phyloP scores from a whole-genome alignment of 179 eudicot genomes.

The Silene coronaria region DNA sequence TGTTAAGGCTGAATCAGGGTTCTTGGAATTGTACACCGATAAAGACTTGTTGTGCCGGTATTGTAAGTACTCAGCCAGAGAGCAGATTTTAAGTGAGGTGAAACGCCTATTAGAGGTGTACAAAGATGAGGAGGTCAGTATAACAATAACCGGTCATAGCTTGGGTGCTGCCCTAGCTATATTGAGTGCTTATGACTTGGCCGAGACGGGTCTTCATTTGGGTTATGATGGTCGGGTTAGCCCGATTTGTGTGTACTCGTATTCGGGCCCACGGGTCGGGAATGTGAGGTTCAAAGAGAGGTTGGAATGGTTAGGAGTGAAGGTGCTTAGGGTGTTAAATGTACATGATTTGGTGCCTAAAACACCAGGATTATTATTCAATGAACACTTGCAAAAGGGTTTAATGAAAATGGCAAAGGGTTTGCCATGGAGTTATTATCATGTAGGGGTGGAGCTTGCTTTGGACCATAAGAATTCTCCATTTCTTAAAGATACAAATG shows the following conservation, averaged over 20 bases:
- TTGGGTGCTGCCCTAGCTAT: conserved; percentile 40
- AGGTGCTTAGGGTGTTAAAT: conserved; percentile 40
- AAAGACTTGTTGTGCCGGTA: conserved; percentile 39
- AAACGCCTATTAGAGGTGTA: conserved; percentile 25
- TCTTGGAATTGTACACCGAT: conserved; percentile 52
- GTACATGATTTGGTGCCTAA: conserved; percentile 38
- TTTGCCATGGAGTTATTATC: conserved; percentile 40
- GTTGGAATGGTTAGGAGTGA: conserved; percentile 41
- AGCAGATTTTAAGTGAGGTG: conserved; percentile 40
- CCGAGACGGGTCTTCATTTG: conserved; percentile 39
- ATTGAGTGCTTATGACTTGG: conserved; percentile 37
- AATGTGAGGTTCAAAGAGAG: conserved; percentile 40
- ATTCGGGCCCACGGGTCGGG: conserved; percentile 42
- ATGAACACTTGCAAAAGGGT: conserved; percentile 23
- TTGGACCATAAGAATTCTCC: conserved; percentile 42
- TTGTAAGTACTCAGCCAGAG: conserved; percentile 47
- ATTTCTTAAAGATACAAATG: conserved; percentile 35
- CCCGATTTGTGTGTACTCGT: conserved; percentile 34
- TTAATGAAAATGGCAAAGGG: conserved; percentile 25
- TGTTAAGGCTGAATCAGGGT: conserved; percentile 50
- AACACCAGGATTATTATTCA: conserved; percentile 38
- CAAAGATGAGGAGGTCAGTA: conserved; percentile 35
- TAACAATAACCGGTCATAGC: conserved; percentile 44
- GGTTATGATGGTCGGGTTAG: conserved; percentile 14
- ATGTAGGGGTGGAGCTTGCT: conserved; percentile 42